phyloP scores from a whole-genome alignment of 257 asterid genomes.

The Cordia subcordata region DNA sequence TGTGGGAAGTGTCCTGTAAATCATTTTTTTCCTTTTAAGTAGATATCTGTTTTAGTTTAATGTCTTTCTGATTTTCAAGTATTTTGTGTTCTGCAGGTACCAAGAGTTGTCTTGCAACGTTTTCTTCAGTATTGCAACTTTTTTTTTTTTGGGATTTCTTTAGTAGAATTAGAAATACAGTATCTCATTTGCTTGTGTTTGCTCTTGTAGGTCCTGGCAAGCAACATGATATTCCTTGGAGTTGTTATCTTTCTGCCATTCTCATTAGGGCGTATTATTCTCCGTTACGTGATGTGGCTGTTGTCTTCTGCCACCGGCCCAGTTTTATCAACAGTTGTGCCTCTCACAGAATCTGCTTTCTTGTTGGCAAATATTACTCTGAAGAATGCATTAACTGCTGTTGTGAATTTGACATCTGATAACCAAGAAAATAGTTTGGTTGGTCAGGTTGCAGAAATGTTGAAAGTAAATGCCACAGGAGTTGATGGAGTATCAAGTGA shows the following conservation, averaged over 20 bases:
- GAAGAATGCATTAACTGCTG: conserved; percentile 72
- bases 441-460: conserved; percentile 60
- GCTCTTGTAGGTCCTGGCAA: conserved; percentile 85
- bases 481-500: conserved; percentile 47
- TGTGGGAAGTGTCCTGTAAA: too few species aligned
- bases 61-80: too few species aligned
- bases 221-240: conserved; percentile 97
- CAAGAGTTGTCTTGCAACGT: too few species aligned
- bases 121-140: too few species aligned
- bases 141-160: neutral
- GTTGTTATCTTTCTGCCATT: conserved; percentile 84
- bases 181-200: conserved; percentile 11
- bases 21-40: too few species aligned
- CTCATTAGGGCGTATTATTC: conserved; percentile 74
- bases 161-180: neutral
- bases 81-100: too few species aligned
- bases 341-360: conserved; percentile 84
- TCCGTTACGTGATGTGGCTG: conserved; percentile 65
- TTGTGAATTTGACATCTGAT: conserved; percentile 72
- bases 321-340: conserved; percentile 62
- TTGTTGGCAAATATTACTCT: conserved; percentile 77
- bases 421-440: conserved; percentile 45
- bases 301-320: conserved; percentile 80
- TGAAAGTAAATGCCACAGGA: conserved; percentile 62
- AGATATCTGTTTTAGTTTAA: too few species aligned